Base-by-base conservation (phyloP, 768 basidiomycete genomes). In the Boletus huronensis region DNA sequence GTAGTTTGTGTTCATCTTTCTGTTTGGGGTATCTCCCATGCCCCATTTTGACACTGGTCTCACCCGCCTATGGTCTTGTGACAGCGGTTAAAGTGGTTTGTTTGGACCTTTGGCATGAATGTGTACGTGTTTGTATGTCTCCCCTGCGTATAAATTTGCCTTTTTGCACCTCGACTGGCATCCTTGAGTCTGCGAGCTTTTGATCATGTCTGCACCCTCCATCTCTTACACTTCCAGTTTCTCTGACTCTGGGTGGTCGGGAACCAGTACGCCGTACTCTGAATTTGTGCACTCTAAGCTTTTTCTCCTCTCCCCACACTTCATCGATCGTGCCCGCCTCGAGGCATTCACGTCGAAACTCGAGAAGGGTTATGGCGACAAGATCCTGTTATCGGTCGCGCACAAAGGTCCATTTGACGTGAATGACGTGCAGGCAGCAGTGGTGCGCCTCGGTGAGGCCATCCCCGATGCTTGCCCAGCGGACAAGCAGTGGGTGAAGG, bases 281-380 rank as follows among this genome's bases (percentile, higher is more conserved):
- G 70, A 72, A 42, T 66, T 59, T 1, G 35, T 35, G 3, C 55
- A 35, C 17, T 29, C 64, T 2, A 64, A 52, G 55, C 13, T 50
- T n/a, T 71, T 59, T 48, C 55, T 72, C 3, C 60, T 72, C n/a
- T 28, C 58, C n/a, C 66, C 62, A 1, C 29, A 32, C 21, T 57
- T 64, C 3, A 36, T 69, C 35, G 46, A 57, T 1, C 9, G 10
- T 16, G n/a, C 9, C 16, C 53, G 50, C 10, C 54, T 72, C 41
- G 50, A 46, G 25, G 19, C 46, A 1, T 66, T 70, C 13, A 43
- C 55, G 2, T 57, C 58, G 7, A 62, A 53, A 38, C 60, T 72
- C 26, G 62, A 64, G 11, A 70, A 59, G 31, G 68, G 70, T n/a
- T 60, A 61, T 36, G 68, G 56, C 3, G 66, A 69, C 46, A 66